Evolutionary conservation across 148 eudicot species (phyloP).

Genomic region (Limonium bicolor): DNA sequence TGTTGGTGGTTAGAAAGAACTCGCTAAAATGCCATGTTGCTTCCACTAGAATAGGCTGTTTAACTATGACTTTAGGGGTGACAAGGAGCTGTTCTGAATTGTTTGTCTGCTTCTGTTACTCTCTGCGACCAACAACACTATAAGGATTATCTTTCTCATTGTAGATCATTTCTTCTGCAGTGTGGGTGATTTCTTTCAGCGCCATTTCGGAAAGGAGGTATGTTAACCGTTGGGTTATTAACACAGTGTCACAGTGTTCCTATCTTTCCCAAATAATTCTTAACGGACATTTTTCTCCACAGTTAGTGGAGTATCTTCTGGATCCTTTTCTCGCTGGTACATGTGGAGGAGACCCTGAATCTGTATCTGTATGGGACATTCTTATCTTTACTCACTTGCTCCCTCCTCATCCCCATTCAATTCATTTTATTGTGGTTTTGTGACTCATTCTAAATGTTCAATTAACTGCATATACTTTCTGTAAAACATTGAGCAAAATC

Average conservation of each 20-base stretch:
- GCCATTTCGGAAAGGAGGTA: slow-evolving; percentile 98
- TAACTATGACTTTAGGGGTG: no score
- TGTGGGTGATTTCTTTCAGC: slow-evolving; percentile 76
- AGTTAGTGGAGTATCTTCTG: slow-evolving; percentile 89
- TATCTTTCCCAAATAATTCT: no score
- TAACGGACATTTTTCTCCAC: neutral
- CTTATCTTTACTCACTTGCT: slow-evolving; percentile 2
- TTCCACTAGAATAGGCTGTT: no score
- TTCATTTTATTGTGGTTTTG: neutral
- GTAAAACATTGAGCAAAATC: no score
- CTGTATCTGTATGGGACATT: slow-evolving; percentile 66
- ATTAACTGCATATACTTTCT: no score
- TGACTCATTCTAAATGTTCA: neutral
- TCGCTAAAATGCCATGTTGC: no score
- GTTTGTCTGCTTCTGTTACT: no score
- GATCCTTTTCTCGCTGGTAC: slow-evolving; percentile 96
- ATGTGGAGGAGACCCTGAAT: slow-evolving; percentile 84
- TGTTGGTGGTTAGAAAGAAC: no score
- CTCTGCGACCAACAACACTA: no score
- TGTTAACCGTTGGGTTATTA: no score
- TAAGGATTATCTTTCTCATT: neutral
- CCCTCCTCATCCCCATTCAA: neutral
- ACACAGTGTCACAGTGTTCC: no score
- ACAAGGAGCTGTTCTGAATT: no score
- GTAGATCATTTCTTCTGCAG: slow-evolving; percentile 23